These are phyloP conservation scores for Paraconiothyrium sp. DNA, from an alignment of 2,329 filamentous ascomycete species.

Conservation along the genomic window DNA sequence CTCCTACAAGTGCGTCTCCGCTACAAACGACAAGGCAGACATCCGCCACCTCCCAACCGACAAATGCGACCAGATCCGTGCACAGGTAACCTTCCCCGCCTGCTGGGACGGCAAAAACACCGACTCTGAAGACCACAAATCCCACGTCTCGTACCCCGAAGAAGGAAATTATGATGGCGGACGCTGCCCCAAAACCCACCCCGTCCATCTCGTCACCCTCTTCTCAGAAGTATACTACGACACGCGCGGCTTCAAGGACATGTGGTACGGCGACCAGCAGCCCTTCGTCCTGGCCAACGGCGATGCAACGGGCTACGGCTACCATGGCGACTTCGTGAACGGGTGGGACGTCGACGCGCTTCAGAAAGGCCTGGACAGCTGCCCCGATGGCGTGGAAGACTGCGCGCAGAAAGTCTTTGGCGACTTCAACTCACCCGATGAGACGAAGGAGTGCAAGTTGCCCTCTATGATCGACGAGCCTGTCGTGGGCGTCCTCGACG, in stretches of 20 bases:
- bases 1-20: constrained; percentile 62
- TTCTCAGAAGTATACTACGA: constrained; percentile 68
- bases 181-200: constrained; percentile 63
- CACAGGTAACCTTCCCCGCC: constrained; percentile 76
- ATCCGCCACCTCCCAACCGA: constrained; percentile 73
- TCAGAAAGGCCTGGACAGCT: constrained; percentile 73
- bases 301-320: constrained; percentile 74
- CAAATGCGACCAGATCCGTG: constrained; percentile 71
- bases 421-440: constrained; percentile 52
- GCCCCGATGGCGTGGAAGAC: constrained; percentile 58
- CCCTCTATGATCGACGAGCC: constrained; percentile 56
- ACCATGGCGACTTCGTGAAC: constrained; percentile 75
- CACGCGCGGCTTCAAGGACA: constrained; percentile 59
- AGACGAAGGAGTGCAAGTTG: constrained; percentile 59
- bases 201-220: constrained; percentile 64
- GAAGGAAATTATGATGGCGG: constrained; percentile 57
- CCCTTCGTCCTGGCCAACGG: constrained; percentile 72
- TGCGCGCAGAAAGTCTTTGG: constrained; percentile 54
- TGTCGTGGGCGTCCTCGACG: constrained; percentile 56
- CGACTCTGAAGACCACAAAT: constrained; percentile 68
- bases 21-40: constrained; percentile 48
- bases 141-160: constrained; percentile 69
- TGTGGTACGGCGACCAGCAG: constrained; percentile 55
- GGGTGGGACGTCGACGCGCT: constrained; percentile 74
- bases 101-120: constrained; percentile 73